Evolutionary conservation across 192 early-diverging fungal genomes (phyloP).

Genomic region (Coemansia asiatica): DNA sequence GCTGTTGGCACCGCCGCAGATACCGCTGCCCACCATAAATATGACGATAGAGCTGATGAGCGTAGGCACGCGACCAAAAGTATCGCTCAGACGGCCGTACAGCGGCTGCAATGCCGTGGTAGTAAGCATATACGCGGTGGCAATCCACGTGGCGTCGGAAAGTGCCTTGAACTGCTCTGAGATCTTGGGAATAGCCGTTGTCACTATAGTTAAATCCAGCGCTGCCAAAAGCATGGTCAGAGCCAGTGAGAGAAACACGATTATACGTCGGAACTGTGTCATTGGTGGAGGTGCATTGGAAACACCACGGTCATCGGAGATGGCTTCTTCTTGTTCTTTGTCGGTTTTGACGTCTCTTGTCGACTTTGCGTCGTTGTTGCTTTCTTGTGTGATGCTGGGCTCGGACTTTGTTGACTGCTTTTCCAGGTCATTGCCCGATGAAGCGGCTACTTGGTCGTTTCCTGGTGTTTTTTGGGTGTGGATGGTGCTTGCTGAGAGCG

Average conservation of each 20-base stretch:
- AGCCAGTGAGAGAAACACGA: slow-evolving; percentile 46
- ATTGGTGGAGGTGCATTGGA: slow-evolving; percentile 8
- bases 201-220: slow-evolving; percentile 65
- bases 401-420: background rate
- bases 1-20: slow-evolving; percentile 55
- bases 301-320: background rate
- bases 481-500: slow-evolving; percentile 9
- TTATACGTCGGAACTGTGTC: slow-evolving; percentile 18
- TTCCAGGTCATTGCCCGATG: background rate
- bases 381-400: background rate
- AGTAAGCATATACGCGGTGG: slow-evolving; percentile 66
- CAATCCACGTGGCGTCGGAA: slow-evolving; percentile 74
- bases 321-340: background rate
- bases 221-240: slow-evolving; percentile 60
- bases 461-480: background rate
- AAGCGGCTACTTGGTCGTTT: background rate
- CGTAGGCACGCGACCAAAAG: slow-evolving; percentile 71
- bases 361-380: background rate
- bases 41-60: slow-evolving; percentile 57
- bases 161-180: slow-evolving; percentile 57
- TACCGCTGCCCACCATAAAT: slow-evolving; percentile 58
- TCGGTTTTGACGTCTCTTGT: background rate
- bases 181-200: slow-evolving; percentile 63
- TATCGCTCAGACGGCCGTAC: slow-evolving; percentile 77
- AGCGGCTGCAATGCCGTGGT: slow-evolving; percentile 74